A percentile compares a stretch with the other conserved stretches of the same genome.
These are phyloP conservation scores for Cytospora mali DNA, from an alignment of 2,329 filamentous ascomycete genomes.

Conservation along the genomic window DNA sequence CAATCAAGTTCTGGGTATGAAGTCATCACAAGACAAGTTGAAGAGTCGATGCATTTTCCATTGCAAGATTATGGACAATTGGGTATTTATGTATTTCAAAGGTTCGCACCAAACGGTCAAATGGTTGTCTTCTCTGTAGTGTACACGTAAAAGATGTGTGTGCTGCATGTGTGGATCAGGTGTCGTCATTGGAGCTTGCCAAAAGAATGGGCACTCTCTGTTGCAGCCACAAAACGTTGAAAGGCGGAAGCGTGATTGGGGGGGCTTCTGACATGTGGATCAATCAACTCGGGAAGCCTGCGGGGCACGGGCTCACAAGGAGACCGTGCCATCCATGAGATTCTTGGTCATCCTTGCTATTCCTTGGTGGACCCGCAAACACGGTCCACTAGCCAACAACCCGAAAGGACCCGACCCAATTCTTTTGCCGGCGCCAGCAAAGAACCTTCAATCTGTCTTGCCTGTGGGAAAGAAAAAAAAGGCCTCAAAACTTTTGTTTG, in stretches of 20 bases:
- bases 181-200: constrained; percentile 20
- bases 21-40: too few species aligned
- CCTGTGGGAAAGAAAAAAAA: constrained; percentile 16
- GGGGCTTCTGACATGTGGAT: constrained; percentile 9
- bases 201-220: background rate
- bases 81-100: too few species aligned
- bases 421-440: constrained; percentile 7
- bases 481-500: constrained; percentile 21
- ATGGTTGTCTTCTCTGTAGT: too few species aligned
- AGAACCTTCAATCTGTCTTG: constrained; percentile 1
- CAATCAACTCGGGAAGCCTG: background rate
- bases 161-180: too few species aligned
- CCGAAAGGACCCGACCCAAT: constrained; percentile 21
- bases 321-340: constrained; percentile 10
- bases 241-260: constrained; percentile 18
- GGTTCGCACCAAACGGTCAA: too few species aligned
- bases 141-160: too few species aligned
- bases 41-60: too few species aligned
- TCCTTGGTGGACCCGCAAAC: too few species aligned
- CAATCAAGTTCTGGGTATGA: too few species aligned
- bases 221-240: background rate
- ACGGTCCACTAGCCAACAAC: constrained; percentile 3
- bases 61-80: too few species aligned
- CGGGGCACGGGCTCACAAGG: background rate
- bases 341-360: too few species aligned